Evolutionary conservation across 306 rosid genomes (phyloP).

Genomic region (Cucumis sativus): Cucumber_9930_V3 NC_026659.2:16611001-16611500

Average conservation of each 20-base stretch:
- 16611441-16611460: background rate
- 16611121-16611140: background rate
- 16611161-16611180: background rate
- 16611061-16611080: background rate
- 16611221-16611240: background rate
- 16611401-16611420: background rate
- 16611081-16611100: background rate
- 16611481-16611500: no score
- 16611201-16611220: background rate
- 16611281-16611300: constrained; percentile 9
- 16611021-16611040: background rate
- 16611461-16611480: background rate
- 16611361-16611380: constrained; percentile 12
- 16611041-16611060: background rate
- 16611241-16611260: background rate
- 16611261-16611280: constrained; percentile 11
- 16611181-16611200: background rate
- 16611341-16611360: background rate
- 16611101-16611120: background rate
- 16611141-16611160: background rate
- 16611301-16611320: background rate
- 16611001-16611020: background rate
- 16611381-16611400: background rate
- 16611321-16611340: background rate
- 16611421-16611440: background rate